A percentile compares a stretch with the other conserved stretches of the same genome.
These are phyloP conservation scores for Lachnellula subtilissima DNA, from an alignment of 2,329 filamentous ascomycete species.

Conservation along the genomic window DNA sequence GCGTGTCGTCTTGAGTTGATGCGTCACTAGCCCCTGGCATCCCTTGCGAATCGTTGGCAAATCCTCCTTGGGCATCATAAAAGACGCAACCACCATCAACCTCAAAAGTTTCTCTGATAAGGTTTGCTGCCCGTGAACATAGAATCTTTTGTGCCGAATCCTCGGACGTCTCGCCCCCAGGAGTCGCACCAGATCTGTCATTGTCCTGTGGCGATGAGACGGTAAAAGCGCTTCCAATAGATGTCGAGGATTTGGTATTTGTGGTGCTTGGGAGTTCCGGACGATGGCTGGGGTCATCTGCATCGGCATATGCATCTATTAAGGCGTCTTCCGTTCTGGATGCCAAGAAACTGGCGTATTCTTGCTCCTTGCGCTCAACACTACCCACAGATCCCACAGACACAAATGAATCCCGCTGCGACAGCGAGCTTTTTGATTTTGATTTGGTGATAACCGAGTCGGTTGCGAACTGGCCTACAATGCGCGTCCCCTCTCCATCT, in stretches of 20 bases:
- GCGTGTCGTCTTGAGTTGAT: slow-evolving; percentile 4
- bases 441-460: slow-evolving; percentile 13
- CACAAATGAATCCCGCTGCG: slow-evolving; percentile 4
- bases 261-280: slow-evolving; percentile 11
- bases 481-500: slow-evolving; percentile 25
- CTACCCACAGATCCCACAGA: slow-evolving; percentile 10
- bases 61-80: slow-evolving; percentile 30
- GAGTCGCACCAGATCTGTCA: slow-evolving; percentile 5
- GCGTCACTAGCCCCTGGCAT: background rate
- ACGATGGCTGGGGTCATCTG: background rate
- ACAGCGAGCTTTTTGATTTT: slow-evolving; percentile 21
- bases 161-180: slow-evolving; percentile 22
- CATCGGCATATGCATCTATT: background rate
- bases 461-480: slow-evolving; percentile 28
- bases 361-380: slow-evolving; percentile 22
- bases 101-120: slow-evolving; percentile 32
- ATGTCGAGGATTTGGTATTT: slow-evolving; percentile 16
- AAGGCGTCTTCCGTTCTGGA: slow-evolving; percentile 18
- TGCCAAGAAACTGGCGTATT: slow-evolving; percentile 19
- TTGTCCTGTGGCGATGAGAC: slow-evolving; percentile 17
- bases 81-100: slow-evolving; percentile 32
- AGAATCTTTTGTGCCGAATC: slow-evolving; percentile 23
- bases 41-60: slow-evolving; percentile 14
- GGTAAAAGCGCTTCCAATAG: slow-evolving; percentile 11
- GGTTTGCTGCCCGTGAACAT: slow-evolving; percentile 30